Conservation (phyloP, 768 basidiomycete species). For the Asterophora lycoperdoides region DNA sequence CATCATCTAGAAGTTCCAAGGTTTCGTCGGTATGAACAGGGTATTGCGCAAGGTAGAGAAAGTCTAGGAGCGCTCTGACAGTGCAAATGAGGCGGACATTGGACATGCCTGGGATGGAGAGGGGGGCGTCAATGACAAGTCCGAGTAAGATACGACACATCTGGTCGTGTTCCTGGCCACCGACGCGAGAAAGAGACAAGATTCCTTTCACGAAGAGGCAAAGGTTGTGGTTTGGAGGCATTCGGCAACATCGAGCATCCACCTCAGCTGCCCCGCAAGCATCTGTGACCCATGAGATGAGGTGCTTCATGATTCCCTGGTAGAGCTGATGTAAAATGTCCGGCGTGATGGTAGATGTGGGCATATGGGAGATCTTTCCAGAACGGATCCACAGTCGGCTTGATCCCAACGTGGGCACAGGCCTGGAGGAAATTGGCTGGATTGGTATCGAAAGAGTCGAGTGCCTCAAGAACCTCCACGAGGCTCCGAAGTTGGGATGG, state of each 20-base stretch:
- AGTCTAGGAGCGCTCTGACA: slow-evolving; percentile 33
- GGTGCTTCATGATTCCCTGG: slow-evolving; percentile 32
- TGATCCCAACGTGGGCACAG: slow-evolving; percentile 13
- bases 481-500: slow-evolving; percentile 2
- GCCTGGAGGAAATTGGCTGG: no score
- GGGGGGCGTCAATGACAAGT: slow-evolving; percentile 22
- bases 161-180: slow-evolving; percentile 32
- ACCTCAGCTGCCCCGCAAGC: slow-evolving; percentile 27
- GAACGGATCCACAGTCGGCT: slow-evolving; percentile 21
- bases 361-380: slow-evolving; percentile 25
- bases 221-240: slow-evolving; percentile 34
- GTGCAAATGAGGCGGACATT: slow-evolving; percentile 20
- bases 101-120: no score
- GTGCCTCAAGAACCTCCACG: neutral
- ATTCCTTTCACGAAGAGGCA: slow-evolving; percentile 34
- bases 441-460: no score
- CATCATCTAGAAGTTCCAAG: slow-evolving; percentile 21
- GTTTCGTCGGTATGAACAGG: slow-evolving; percentile 27
- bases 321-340: slow-evolving; percentile 32
- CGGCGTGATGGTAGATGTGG: slow-evolving; percentile 26
- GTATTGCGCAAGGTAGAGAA: slow-evolving; percentile 34
- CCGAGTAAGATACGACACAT: slow-evolving; percentile 31
- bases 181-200: slow-evolving; percentile 24
- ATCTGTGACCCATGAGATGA: slow-evolving; percentile 25
- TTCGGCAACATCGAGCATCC: slow-evolving; percentile 27